Evolutionary conservation across 257 asterid genomes (phyloP).

Genomic region (Striga asiatica): DNA sequence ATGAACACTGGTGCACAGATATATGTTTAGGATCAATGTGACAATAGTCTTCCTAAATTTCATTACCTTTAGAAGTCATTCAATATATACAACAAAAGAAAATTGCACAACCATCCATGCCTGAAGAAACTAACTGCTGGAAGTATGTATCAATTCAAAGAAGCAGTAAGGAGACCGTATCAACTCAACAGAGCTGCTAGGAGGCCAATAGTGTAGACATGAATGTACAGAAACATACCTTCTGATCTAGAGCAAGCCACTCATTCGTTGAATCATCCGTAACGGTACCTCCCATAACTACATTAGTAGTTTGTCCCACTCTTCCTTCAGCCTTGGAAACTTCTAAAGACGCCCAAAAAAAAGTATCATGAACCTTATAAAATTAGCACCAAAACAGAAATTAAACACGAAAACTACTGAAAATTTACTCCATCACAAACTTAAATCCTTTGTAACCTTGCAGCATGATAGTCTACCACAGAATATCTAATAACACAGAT

Average conservation of each 20-base stretch:
- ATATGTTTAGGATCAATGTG: not conserved
- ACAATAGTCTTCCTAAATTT: too few species aligned
- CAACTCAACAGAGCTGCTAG: not conserved
- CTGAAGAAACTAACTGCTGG: not conserved
- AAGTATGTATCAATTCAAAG: not conserved
- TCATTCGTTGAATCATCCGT: slow-evolving; percentile 69
- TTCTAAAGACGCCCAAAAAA: slow-evolving; percentile 40
- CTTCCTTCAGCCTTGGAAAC: slow-evolving; percentile 82
- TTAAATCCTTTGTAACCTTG: not conserved
- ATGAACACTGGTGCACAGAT: not conserved
- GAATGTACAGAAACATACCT: slow-evolving; percentile 30
- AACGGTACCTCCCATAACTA: slow-evolving; percentile 83
- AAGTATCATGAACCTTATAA: not conserved
- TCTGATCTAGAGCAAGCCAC: slow-evolving; percentile 71
- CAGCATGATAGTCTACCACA: not conserved
- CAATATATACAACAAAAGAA: too few species aligned
- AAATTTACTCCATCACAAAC: too few species aligned
- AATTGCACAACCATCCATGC: not conserved
- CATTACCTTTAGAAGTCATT: too few species aligned
- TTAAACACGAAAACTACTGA: not conserved
- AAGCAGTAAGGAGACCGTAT: not conserved
- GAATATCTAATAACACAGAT: not conserved
- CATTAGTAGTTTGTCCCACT: slow-evolving; percentile 81
- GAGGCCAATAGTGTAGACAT: not conserved
- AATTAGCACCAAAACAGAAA: slow-evolving; percentile 1